Evolutionary conservation across 1,284 basidiomycete genomes (phyloP), one percentile per base, ranked within the genome.

Genomic region (Porogramme epimiltina): DNA sequence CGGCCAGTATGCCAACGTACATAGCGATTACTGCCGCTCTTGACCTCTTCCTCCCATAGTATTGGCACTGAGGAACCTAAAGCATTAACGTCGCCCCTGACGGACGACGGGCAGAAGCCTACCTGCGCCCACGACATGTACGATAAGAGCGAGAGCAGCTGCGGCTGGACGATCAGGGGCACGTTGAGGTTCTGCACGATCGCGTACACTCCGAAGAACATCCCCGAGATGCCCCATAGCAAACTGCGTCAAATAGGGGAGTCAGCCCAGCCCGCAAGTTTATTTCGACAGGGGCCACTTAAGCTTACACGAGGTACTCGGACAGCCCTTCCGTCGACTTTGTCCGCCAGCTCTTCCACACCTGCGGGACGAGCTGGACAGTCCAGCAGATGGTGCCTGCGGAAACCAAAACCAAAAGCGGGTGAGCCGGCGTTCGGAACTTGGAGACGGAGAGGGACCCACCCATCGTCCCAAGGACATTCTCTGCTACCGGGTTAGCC

Each of bases 241-340:
- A 87, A 68, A 49, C 85, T 87, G 54, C 6, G 15, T 8, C 3
- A 6, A 15, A 18, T 15, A 13, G 19, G 18, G 18, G 16, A 26
- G 18, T 18, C 6, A 45, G 22, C n/a, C 3, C 20, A n/a, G n/a
- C n/a, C n/a, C n/a, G n/a, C n/a, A n/a, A n/a, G n/a, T n/a, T n/a
- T 23, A 41, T 2, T 24, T 23, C 31, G 28, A 47, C n/a, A n/a
- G n/a, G n/a, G n/a, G n/a, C n/a, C n/a, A n/a, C n/a, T n/a, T n/a
- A 18, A n/a, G 48, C 62, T 46, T 45, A 87, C 85, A 91, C 82
- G 31, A 94, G 77, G 66, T 74, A 83, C 15, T 77, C 78, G 0
- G 89, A 91, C 5, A 93, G 75, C 0, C 91, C 91, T 22, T 83
- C 76, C 0, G 87, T 90, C 26, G 81, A 82, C 63, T 91, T 89